phyloP scores from a whole-genome alignment of 176 grass and related monocot species.

The Bonia amplexicaulis region DNA sequence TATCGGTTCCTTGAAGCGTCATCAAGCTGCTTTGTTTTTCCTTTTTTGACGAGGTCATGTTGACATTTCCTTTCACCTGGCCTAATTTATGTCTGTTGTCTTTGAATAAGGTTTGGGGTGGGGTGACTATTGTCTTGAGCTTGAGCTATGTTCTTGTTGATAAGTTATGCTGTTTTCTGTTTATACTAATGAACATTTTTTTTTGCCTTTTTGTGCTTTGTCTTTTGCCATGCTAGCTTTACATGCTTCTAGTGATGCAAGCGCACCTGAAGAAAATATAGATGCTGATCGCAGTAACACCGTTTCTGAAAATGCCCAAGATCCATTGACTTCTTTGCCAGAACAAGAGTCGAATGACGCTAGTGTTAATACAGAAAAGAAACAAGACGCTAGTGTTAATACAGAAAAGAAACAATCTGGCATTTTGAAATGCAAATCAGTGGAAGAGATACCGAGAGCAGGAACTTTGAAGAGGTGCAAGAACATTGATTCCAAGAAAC shows the following conservation, averaged over 20 bases:
- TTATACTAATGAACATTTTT: neutral
- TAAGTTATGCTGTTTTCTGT: neutral
- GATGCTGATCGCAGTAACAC: conserved; percentile 28
- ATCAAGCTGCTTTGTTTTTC: neutral
- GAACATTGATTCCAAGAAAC: conserved; percentile 58
- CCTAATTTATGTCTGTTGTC: neutral
- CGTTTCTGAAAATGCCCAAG: conserved; percentile 22
- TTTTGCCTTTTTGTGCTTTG: neutral
- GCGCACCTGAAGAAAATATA: conserved; percentile 16
- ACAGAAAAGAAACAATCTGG: conserved; percentile 53
- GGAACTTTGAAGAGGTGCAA: conserved; percentile 51
- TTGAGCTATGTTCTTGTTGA: neutral
- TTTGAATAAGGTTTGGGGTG: neutral
- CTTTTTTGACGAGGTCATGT: neutral
- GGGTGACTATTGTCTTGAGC: neutral
- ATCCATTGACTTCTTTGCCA: conserved; percentile 25
- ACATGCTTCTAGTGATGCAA: conserved; percentile 24
- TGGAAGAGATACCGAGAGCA: conserved; percentile 49
- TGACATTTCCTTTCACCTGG: neutral
- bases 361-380: conserved; percentile 57
- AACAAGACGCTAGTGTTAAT: conserved; percentile 46
- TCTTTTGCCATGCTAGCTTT: conserved; percentile 16
- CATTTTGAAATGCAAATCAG: conserved; percentile 60
- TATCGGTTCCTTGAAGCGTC: neutral
- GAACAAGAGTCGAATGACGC: conserved; percentile 56